Conservation (phyloP, 768 basidiomycete genomes). For the Astraeus odoratus region DNA sequence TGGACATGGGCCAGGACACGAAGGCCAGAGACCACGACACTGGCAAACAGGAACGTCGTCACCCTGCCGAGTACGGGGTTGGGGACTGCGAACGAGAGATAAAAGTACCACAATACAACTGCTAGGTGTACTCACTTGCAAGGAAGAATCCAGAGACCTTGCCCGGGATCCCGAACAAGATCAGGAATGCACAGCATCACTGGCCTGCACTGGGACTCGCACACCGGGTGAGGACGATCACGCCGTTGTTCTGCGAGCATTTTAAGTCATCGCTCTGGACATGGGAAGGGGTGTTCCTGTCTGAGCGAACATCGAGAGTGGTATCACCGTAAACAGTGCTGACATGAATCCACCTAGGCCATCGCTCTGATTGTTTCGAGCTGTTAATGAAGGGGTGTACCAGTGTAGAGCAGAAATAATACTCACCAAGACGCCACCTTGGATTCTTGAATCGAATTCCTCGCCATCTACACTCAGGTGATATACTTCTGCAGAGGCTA, state of each 20-base stretch:
- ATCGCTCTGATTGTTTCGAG: conserved; percentile 42
- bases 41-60: conserved; percentile 82
- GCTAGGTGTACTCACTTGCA: conserved; percentile 39
- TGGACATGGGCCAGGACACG: conserved; percentile 56
- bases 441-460: conserved; percentile 76
- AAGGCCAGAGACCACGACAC: conserved; percentile 62
- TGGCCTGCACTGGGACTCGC: conserved; percentile 74
- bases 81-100: conserved; percentile 40
- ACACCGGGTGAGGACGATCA: conserved; percentile 79
- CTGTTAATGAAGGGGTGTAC: background rate
- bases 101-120: background rate
- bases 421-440: conserved; percentile 69
- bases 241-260: conserved; percentile 61
- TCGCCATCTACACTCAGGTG: conserved; percentile 64
- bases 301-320: conserved; percentile 73
- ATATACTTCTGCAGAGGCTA: conserved; percentile 78
- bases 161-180: conserved; percentile 73
- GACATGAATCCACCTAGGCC: conserved; percentile 78
- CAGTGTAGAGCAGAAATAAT: background rate
- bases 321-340: conserved; percentile 74
- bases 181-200: conserved; percentile 74
- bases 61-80: conserved; percentile 79
- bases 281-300: conserved; percentile 13
- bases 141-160: conserved; percentile 83
- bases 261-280: background rate